Base-by-base conservation (phyloP, 306 rosid genomes). In the Biancaea sappan region DNA sequence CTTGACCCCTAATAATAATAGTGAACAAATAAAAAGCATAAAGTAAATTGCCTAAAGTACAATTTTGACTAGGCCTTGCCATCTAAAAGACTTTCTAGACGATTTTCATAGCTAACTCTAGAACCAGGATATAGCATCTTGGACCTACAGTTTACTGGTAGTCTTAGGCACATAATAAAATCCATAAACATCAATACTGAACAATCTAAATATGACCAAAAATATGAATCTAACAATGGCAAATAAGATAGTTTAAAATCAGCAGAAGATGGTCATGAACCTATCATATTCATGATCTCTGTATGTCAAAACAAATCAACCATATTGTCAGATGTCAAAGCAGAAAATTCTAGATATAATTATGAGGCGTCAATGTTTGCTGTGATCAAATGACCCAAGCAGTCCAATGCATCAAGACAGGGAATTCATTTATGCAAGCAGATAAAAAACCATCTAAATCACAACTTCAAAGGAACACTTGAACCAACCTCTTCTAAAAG, bases 401-500 rank as follows among this genome's bases (percentile, higher is more conserved):
- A 11, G 12, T n/a, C 46, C 46, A 41, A 41, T 1, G 16, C 16
- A 12, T 41, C 46, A 41, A 41, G 46, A 3, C 37, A 34, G 6
- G 37, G 46, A 2, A 11, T 10, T 41, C 46, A 41, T 46, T 29
- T 14, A 2, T 21, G n/a, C n/a, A n/a, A 58, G 19, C 37, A 24
- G 50, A 65, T 41, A 41, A 64, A 31, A 64, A 10, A 37, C 50
- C 47, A 71, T 51, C 28, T 28, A 65, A 70, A 57, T 38, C 29
- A 40, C 7, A 6, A 50, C 25, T 28, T 25, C 8, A 14, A 56
- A 51, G 34, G 18, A 32, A 40, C 65, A 34, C 35, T 25, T 22
- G 38, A 80, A 38, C 76, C 38, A 75, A 92, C 97, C 96, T 83
- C 44, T 93, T 81, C 8, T 79, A 65, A 90, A 93, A 46, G 93